Conservation (phyloP, 768 basidiomycete genomes). For the Suillus subalutaceus region DNA sequence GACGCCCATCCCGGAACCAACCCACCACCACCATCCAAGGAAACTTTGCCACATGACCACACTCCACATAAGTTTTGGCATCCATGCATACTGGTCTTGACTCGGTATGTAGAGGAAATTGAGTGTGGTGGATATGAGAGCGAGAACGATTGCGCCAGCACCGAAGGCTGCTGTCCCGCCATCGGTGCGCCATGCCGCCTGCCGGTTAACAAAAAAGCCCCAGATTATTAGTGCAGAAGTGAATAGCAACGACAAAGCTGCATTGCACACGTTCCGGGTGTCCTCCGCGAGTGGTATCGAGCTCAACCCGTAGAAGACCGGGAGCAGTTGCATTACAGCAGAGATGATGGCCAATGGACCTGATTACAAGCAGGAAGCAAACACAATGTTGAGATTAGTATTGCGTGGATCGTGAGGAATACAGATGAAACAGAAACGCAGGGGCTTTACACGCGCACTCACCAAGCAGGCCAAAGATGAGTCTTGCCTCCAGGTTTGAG, state of each 20-base stretch:
- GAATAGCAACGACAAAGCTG: slow-evolving; percentile 93
- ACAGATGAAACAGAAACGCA: background rate
- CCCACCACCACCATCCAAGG: slow-evolving; percentile 99
- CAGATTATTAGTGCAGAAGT: slow-evolving; percentile 88
- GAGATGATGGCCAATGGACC: slow-evolving; percentile 86
- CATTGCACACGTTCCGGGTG: slow-evolving; percentile 93
- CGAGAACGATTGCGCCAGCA: slow-evolving; percentile 78
- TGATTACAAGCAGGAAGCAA: slow-evolving; percentile 24
- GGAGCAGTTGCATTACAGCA: slow-evolving; percentile 81
- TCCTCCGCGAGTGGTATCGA: slow-evolving; percentile 65
- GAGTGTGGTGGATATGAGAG: slow-evolving; percentile 79
- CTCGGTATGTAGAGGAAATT: slow-evolving; percentile 86
- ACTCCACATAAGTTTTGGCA: slow-evolving; percentile 87
- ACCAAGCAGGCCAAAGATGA: slow-evolving; percentile 87
- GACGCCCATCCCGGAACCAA: slow-evolving; percentile 86
- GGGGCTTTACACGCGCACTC: slow-evolving; percentile 21
- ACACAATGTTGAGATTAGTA: background rate
- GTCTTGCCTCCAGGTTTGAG: slow-evolving; percentile 80
- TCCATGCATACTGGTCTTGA: slow-evolving; percentile 89
- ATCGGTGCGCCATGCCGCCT: slow-evolving; percentile 93
- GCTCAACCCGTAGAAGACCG: slow-evolving; percentile 44
- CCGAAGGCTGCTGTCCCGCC: slow-evolving; percentile 97
- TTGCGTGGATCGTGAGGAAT: background rate
- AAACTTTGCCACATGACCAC: slow-evolving; percentile 97
- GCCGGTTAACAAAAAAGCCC: slow-evolving; percentile 89